Base-by-base conservation (phyloP, 2,329 filamentous ascomycete genomes). In the Xylaria digitata region DNA sequence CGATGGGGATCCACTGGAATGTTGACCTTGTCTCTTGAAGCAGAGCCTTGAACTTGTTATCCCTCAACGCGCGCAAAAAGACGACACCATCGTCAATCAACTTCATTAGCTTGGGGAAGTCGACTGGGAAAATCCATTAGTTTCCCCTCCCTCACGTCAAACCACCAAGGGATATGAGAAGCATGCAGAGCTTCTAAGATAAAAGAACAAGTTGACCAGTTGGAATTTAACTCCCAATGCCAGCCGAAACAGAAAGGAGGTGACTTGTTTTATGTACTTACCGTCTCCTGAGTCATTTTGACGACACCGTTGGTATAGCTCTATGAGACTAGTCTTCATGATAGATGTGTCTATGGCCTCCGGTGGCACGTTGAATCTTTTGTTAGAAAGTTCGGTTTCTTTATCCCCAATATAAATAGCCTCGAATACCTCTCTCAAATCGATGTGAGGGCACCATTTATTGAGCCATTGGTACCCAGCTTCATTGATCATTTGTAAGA, bases 31-130 rank as follows among this genome's bases (percentile, higher is more conserved):
- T 17, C 32, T 66, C 37, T 9, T 68, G 37, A 1, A 76, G 56
- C 2, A 70, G 57, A 1, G 48, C 32, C 3, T 52, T 59, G 19
- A 46, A 59, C 46, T 71, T 66, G 7, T 43, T 19, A 21, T 74
- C 70, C 43, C 71, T 72, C 17, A 75, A 34, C 1, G 67, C 63
- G 15, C 49, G 26, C 19, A 72, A 68, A 56, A 76, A 57, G 13
- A 52, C 43, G 26, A 62, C 53, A 45, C 70, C 73, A 5, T 61
- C 48, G n/a, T 72, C 61, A 9, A 71, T 61, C 1, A 73, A 19
- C 8, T 50, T 61, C 15, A 65, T 30, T 15, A 76, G 61, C 23
- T 67, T 45, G 9, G 52, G 42, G 21, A 63, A 50, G 15, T 49
- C 21, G 21, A 58, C 58, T 56, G 30, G 1, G 21, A 43, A 48